Evolutionary conservation across 768 basidiomycete genomes (phyloP).

Genomic region (Rhodotorula diobovata): DNA sequence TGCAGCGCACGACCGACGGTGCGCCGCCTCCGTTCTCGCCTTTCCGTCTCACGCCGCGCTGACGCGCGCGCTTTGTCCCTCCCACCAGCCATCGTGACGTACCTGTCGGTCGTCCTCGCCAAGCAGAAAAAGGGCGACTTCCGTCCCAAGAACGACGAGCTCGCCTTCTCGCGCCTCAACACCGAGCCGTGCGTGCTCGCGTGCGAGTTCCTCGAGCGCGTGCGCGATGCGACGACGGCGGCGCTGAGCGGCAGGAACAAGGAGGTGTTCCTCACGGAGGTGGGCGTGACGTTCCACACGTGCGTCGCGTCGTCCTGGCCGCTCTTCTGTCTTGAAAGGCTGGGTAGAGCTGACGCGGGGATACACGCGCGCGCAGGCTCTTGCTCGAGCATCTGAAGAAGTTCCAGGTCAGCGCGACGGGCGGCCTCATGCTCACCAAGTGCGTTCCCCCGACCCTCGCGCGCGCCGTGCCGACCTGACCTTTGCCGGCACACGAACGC

Average conservation of each 20-base stretch:
- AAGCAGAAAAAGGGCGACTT: conserved; percentile 97
- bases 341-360: not conserved
- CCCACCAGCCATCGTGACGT: conserved; percentile 62
- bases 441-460: conserved; percentile 47
- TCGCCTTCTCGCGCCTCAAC: conserved; percentile 87
- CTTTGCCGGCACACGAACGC: not conserved
- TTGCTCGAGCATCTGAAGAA: conserved; percentile 91
- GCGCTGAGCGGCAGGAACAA: conserved; percentile 86
- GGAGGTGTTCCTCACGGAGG: conserved; percentile 85
- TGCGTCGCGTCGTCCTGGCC: too few species aligned
- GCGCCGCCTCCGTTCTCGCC: conserved; percentile 40
- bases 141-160: conserved; percentile 91
- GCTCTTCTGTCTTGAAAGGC: conserved; percentile 34
- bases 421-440: conserved; percentile 98
- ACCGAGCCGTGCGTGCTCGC: conserved; percentile 86
- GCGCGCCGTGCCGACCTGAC: not conserved
- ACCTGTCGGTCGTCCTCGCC: conserved; percentile 68
- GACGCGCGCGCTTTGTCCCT: not conserved
- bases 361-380: conserved; percentile 54
- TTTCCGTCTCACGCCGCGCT: not conserved
- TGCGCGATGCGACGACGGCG: conserved; percentile 68
- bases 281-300: conserved; percentile 93
- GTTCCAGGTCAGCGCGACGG: conserved; percentile 93
- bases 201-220: conserved; percentile 76
- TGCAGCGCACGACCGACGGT: conserved; percentile 81